Evolutionary conservation across 2,329 filamentous ascomycete genomes (phyloP), one percentile per base, ranked within the genome.

Genomic region (Phyllosticta citrichinensis): DNA sequence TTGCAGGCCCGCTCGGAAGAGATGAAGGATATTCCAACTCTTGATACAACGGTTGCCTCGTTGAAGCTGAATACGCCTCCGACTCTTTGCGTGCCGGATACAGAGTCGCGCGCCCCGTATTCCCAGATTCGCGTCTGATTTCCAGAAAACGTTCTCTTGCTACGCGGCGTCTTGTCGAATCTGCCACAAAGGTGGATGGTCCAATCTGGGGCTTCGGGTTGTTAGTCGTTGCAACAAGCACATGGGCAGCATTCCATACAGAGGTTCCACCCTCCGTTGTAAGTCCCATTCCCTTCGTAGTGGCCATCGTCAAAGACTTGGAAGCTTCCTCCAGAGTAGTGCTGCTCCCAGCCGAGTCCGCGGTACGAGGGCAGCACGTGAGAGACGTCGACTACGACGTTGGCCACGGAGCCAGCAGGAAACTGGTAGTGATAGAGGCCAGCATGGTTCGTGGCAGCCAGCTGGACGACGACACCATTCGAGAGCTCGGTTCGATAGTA

Each of bases 11-110:
- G 80, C 5, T 76, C 72, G 0, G 77, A 69, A 0, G 85, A 88
- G n/a, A 88, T 81, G 72, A 86, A 88, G 0, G 85, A 88, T 11
- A 88, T 82, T 1, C 86, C 86, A 0, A 88, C 83, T 2, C 83
- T 77, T 1, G 85, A 87, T 1, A 73, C 77, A 1, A 87, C 74
- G 2, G 71, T 63, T 19, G 25, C 1, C 0, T 73, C 68, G 9
- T 74, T 63, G 63, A 87, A 87, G 0, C 79, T 77, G 68, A 85
- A 86, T 0, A 86, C 73, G 17, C 74, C 72, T 1, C 73, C 75
- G 66, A 80, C 30, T 67, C 72, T 59, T 24, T 68, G 62, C 20
- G 47, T 64, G 1, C 68, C 68, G 10, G 66, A 67, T 11, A 70
- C 68, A 2, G 40, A 30, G 74, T 72, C 17, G 58, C 70, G 20